Conservation (phyloP, 352 stramenopile genomes). For the Pythium coloratum region DNA sequence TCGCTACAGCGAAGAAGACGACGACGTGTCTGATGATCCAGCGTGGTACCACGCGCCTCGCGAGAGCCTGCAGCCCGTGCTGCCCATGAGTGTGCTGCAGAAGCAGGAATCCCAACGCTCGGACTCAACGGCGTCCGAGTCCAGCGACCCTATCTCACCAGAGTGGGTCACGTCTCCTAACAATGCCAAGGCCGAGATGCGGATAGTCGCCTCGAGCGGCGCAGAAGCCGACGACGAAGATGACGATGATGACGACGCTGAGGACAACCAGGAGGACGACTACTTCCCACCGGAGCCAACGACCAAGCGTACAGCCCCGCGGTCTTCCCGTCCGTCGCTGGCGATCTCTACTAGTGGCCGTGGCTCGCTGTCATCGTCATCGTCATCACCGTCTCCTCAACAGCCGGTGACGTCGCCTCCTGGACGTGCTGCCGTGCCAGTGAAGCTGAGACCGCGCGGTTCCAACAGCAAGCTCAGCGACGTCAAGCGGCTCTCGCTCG, state of each 20-base stretch:
- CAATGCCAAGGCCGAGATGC: neutral
- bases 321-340: slow-evolving; percentile 9
- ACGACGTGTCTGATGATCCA: slow-evolving; percentile 69
- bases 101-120: slow-evolving; percentile 37
- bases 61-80: slow-evolving; percentile 52
- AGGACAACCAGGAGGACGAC: slow-evolving; percentile 19
- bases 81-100: slow-evolving; percentile 60
- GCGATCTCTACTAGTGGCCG: slow-evolving; percentile 7
- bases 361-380: neutral
- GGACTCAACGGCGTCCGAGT: slow-evolving; percentile 20
- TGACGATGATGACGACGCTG: slow-evolving; percentile 21
- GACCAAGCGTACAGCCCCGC: slow-evolving; percentile 10
- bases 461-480: slow-evolving; percentile 34
- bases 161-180: slow-evolving; percentile 16
- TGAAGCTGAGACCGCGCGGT: slow-evolving; percentile 33
- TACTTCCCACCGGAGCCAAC: slow-evolving; percentile 27
- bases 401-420: slow-evolving; percentile 7
- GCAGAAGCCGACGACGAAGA: slow-evolving; percentile 31
- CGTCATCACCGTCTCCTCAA: neutral
- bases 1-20: slow-evolving; percentile 42
- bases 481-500: slow-evolving; percentile 32
- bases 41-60: slow-evolving; percentile 68
- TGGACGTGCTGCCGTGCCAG: slow-evolving; percentile 11
- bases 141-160: slow-evolving; percentile 18
- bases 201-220: neutral